phyloP scores from a whole-genome alignment of 441 rosid species.

The Lagerstroemia fauriei region DNA sequence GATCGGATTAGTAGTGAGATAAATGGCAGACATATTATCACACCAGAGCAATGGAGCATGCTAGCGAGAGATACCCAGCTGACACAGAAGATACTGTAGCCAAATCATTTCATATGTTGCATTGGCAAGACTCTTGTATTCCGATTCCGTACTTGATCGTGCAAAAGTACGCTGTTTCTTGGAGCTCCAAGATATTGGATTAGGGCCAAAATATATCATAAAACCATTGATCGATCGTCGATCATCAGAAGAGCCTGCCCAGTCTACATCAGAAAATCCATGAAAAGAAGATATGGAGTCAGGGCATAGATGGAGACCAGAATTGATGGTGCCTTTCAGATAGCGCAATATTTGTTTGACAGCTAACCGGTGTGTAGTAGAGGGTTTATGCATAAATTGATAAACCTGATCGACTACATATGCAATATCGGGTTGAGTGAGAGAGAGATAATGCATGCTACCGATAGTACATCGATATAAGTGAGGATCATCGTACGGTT shows the following conservation, averaged over 20 bases:
- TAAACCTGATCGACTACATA: neutral
- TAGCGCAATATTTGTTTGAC: neutral
- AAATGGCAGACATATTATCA: too few species aligned
- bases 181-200: slow-evolving; percentile 10
- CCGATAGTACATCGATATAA: neutral
- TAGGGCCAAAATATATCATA: neutral
- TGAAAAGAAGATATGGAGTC: too few species aligned
- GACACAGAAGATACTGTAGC: too few species aligned
- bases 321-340: neutral
- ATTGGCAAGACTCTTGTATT: too few species aligned
- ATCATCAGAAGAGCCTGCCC: neutral
- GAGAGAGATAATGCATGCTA: neutral
- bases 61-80: too few species aligned
- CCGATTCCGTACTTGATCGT: too few species aligned
- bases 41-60: too few species aligned
- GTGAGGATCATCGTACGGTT: neutral
- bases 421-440: neutral
- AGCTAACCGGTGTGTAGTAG: neutral
- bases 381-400: neutral
- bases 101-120: too few species aligned
- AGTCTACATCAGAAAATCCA: too few species aligned
- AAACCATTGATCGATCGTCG: neutral
- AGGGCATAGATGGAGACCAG: neutral
- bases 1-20: too few species aligned
- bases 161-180: too few species aligned